These are phyloP conservation scores for Boechera retrofracta DNA, from an alignment of 345 rosid genomes.

Conservation along the genomic window DNA sequence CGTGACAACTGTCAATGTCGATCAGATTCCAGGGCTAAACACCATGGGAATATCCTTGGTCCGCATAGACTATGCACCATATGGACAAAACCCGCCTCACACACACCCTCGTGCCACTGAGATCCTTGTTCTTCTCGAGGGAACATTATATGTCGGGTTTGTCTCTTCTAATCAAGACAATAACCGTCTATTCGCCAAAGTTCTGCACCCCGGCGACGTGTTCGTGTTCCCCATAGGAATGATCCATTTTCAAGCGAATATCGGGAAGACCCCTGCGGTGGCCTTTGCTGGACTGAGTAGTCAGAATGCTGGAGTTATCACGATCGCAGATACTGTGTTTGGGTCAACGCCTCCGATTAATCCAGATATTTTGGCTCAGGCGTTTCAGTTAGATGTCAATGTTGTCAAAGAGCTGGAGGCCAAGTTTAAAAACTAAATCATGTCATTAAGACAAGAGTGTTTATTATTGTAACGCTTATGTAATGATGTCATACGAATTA, in stretches of 20 bases:
- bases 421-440: slow-evolving; percentile 40
- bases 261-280: slow-evolving; percentile 30
- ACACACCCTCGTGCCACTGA: slow-evolving; percentile 53
- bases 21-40: slow-evolving; percentile 47
- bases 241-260: slow-evolving; percentile 40
- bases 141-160: slow-evolving; percentile 50
- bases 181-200: slow-evolving; percentile 46
- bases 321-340: slow-evolving; percentile 47
- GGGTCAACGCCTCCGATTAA: slow-evolving; percentile 44
- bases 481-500: too few species aligned
- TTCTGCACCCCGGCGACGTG: slow-evolving; percentile 30
- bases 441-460: too few species aligned
- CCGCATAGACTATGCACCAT: slow-evolving; percentile 35
- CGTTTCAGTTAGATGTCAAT: slow-evolving; percentile 51
- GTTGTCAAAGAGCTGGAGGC: slow-evolving; percentile 48
- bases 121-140: slow-evolving; percentile 47
- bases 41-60: slow-evolving; percentile 47
- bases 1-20: slow-evolving; percentile 33
- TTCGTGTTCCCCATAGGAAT: slow-evolving; percentile 51
- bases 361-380: slow-evolving; percentile 49
- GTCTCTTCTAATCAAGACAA: slow-evolving; percentile 51
- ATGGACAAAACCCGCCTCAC: slow-evolving; percentile 52
- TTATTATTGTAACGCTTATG: too few species aligned
- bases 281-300: slow-evolving; percentile 46
- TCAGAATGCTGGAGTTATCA: slow-evolving; percentile 46